Evolutionary conservation across 2,329 filamentous ascomycete species (phyloP).

Genomic region (Zymoseptoria ardabiliae): DNA sequence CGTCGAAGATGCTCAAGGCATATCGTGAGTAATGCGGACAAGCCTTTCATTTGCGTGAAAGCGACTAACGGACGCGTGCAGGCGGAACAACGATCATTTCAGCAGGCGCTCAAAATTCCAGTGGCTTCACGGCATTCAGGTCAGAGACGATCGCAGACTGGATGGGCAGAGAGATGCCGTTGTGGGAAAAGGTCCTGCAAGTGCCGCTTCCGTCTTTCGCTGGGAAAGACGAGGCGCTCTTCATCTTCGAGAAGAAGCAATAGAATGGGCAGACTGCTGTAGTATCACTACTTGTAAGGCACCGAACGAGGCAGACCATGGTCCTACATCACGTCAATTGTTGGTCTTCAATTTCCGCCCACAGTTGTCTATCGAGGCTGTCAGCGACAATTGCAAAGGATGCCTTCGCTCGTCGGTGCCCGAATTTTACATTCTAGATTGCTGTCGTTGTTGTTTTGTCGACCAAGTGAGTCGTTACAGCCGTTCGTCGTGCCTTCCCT

Average conservation of each 20-base stretch:
- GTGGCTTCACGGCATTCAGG: constrained; percentile 65
- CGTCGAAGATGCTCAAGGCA: constrained; percentile 51
- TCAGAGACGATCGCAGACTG: constrained; percentile 59
- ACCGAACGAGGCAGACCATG: too few relatives aligned
- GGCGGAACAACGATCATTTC: constrained; percentile 59
- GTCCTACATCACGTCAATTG: too few relatives aligned
- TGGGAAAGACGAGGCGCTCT: constrained; percentile 69
- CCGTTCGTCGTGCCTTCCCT: not conserved
- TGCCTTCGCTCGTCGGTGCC: too few relatives aligned
- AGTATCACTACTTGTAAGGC: too few relatives aligned
- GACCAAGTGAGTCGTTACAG: not conserved
- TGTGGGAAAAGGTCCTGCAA: constrained; percentile 55
- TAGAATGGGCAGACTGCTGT: not conserved
- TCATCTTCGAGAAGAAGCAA: constrained; percentile 47
- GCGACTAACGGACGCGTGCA: constrained; percentile 3
- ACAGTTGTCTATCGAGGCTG: too few relatives aligned
- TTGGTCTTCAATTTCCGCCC: not conserved
- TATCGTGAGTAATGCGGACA: constrained; percentile 37
- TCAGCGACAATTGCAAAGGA: too few relatives aligned
- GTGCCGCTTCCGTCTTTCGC: constrained; percentile 66
- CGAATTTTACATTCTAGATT: too few relatives aligned
- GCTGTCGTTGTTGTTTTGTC: not conserved
- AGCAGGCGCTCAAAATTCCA: constrained; percentile 66
- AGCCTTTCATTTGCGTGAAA: not conserved
- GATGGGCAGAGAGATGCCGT: constrained; percentile 49